Conservation (phyloP, 2,329 filamentous ascomycete species). For the Neoarthrinium moseri region DNA sequence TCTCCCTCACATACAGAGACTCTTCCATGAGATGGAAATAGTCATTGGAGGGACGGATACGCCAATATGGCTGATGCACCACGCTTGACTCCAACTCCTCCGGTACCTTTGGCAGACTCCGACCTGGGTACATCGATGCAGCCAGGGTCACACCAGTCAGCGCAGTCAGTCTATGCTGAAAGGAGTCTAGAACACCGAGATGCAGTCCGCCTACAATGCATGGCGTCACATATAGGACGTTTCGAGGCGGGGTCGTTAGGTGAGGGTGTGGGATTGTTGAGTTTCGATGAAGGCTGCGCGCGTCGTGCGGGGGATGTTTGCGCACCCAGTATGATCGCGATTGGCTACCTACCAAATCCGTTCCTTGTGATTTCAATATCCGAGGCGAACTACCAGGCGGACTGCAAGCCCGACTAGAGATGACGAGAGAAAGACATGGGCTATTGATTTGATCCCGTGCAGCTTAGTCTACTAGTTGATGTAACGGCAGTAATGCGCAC, state of each 20-base stretch:
- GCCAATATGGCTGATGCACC: no score
- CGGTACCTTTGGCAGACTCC: no score
- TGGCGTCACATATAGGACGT: not conserved
- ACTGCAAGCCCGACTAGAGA: no score
- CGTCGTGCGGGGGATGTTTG: not conserved
- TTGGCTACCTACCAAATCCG: not conserved
- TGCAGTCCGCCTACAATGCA: not conserved
- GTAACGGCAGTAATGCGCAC: no score
- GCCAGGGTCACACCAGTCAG: not conserved
- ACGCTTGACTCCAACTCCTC: no score
- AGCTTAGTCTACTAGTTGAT: no score
- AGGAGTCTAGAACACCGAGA: not conserved
- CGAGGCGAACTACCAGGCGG: no score
- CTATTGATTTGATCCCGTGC: no score
- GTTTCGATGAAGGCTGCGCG: not conserved
- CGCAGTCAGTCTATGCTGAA: not conserved
- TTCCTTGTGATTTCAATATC: not conserved
- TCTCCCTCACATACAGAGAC: not conserved
- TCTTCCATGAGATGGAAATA: not conserved
- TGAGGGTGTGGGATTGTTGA: constrained; percentile 1
- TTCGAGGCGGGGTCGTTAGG: not conserved
- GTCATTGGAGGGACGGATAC: constrained; percentile 1
- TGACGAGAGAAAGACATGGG: no score
- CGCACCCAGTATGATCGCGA: not conserved
- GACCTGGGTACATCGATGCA: not conserved